Percentiles rank a stretch among this genome's conserved stretches.
Evolutionary conservation across 2,329 filamentous ascomycete genomes (phyloP).

Genomic region (Incumbomyces delicatus): DNA sequence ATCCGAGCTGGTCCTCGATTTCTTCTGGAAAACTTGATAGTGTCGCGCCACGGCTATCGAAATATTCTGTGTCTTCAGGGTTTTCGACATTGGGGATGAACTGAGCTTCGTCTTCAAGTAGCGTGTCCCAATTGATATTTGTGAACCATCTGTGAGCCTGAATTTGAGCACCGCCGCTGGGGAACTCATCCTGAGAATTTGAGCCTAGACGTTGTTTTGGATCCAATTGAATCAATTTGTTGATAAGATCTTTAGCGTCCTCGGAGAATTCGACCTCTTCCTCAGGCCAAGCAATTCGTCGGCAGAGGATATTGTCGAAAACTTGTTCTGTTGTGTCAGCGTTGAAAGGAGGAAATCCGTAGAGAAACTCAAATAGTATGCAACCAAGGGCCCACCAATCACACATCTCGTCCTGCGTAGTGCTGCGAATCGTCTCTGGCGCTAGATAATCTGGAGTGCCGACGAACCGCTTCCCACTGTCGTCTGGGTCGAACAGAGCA

Average conservation of each 20-base stretch:
- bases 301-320: slow-evolving; percentile 88
- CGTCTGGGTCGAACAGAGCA: slow-evolving; percentile 91
- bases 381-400: slow-evolving; percentile 99
- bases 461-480: slow-evolving; percentile 85
- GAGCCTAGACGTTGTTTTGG: slow-evolving; percentile 73
- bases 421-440: slow-evolving; percentile 90
- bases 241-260: slow-evolving; percentile 90
- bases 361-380: slow-evolving; percentile 93
- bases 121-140: slow-evolving; percentile 76
- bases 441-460: slow-evolving; percentile 95
- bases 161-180: slow-evolving; percentile 83
- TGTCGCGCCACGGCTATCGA: slow-evolving; percentile 82
- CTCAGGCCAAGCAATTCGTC: slow-evolving; percentile 86
- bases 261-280: slow-evolving; percentile 63
- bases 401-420: slow-evolving; percentile 92
- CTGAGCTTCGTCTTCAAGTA: slow-evolving; percentile 90
- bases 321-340: slow-evolving; percentile 82
- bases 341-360: slow-evolving; percentile 88
- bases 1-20: slow-evolving; percentile 77
- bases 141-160: slow-evolving; percentile 81
- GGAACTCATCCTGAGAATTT: slow-evolving; percentile 72
- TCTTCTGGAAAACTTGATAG: slow-evolving; percentile 89
- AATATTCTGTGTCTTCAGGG: slow-evolving; percentile 96
- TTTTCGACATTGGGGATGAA: slow-evolving; percentile 90
- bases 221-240: slow-evolving; percentile 77